These are phyloP conservation scores for Clonostachys solani DNA, from an alignment of 2,329 filamentous ascomycete species.

Conservation along the genomic window DNA sequence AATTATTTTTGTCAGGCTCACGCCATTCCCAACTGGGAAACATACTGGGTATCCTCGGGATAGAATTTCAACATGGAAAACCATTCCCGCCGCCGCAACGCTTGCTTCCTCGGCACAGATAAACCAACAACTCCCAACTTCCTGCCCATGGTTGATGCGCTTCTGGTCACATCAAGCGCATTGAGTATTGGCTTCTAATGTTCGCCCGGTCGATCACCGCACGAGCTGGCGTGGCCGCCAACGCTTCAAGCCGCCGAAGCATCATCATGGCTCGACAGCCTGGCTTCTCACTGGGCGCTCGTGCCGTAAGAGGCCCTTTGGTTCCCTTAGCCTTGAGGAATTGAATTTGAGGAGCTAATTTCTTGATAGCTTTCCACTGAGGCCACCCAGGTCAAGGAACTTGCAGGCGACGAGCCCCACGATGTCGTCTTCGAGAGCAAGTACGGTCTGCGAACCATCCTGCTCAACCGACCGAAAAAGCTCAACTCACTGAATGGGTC, in stretches of 20 bases:
- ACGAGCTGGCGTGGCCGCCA: constrained; percentile 49
- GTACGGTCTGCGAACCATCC: constrained; percentile 86
- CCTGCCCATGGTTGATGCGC: constrained; percentile 23
- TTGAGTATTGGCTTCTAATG: constrained; percentile 41
- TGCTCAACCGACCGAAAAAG: constrained; percentile 90
- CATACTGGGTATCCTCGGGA: constrained; percentile 13
- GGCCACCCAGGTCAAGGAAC: constrained; percentile 42
- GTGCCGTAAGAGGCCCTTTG: constrained; percentile 16
- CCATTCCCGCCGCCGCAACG: constrained; percentile 16
- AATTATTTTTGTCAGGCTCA: too few species aligned
- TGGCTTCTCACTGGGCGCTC: constrained; percentile 46
- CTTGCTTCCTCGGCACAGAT: constrained; percentile 1
- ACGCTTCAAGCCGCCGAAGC: constrained; percentile 33
- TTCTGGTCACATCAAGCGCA: constrained; percentile 21
- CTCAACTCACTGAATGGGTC: constrained; percentile 89
- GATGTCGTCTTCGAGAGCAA: constrained; percentile 90
- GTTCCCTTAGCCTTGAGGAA: background rate
- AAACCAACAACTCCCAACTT: background rate
- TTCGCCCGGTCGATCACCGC: constrained; percentile 48
- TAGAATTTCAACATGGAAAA: constrained; percentile 23
- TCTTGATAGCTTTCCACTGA: constrained; percentile 23
- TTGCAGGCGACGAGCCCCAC: constrained; percentile 68
- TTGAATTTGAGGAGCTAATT: background rate
- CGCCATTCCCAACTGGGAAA: too few species aligned
- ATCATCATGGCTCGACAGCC: constrained; percentile 74